Percentiles rank a stretch among this genome's conserved stretches.
Evolutionary conservation across 495 filamentous ascomycete genomes (phyloP).

Genomic region (Venustampulla echinocandica): DNA sequence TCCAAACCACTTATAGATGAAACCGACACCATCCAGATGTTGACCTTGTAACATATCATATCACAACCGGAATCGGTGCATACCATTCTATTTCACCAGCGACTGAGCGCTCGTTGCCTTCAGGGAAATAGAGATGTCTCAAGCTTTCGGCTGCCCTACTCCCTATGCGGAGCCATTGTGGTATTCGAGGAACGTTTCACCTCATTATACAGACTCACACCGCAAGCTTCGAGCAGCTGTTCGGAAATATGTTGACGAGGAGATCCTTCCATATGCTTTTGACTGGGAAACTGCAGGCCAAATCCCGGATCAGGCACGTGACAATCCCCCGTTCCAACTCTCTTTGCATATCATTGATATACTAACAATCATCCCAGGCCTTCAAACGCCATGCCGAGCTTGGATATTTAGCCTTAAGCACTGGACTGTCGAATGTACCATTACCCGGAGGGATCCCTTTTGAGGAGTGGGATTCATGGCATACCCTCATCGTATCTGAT

Average conservation of each 20-base stretch:
- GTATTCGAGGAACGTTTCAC: constrained; percentile 25
- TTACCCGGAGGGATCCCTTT: constrained; percentile 33
- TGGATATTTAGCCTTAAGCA: constrained; percentile 21
- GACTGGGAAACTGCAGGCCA: constrained; percentile 41
- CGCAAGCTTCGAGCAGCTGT: constrained; percentile 36
- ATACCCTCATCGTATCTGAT: constrained; percentile 37
- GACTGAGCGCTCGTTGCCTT: no score
- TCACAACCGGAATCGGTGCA: no score
- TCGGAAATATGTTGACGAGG: constrained; percentile 37
- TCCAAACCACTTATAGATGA: no score
- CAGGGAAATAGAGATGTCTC: no score
- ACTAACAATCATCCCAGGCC: constrained; percentile 9
- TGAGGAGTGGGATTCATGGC: constrained; percentile 44
- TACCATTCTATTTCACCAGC: no score
- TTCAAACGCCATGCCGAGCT: constrained; percentile 32
- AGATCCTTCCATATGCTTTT: constrained; percentile 35
- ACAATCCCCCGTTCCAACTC: background rate
- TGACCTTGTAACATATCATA: no score
- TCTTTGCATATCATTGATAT: background rate
- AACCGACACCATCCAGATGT: no score
- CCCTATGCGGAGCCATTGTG: background rate
- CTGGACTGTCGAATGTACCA: constrained; percentile 30
- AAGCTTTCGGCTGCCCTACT: constrained; percentile 16
- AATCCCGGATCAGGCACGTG: constrained; percentile 32
- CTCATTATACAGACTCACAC: constrained; percentile 42